phyloP scores from a whole-genome alignment of 78 protist genomes.

The Planoprotostelium fungivorum region DNA sequence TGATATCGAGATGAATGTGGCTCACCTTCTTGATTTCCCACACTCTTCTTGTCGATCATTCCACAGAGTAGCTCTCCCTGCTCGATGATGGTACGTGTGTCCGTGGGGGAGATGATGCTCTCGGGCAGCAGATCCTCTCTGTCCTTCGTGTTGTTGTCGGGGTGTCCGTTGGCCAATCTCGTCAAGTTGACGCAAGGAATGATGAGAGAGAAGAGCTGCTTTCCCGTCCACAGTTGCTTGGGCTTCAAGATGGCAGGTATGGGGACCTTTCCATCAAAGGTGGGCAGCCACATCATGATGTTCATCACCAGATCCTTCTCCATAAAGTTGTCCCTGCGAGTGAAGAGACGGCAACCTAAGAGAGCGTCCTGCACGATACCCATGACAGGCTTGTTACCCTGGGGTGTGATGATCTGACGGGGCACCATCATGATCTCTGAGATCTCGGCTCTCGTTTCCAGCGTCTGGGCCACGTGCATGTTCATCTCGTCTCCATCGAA shows the following conservation, averaged over 20 bases:
- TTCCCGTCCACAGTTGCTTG: slow-evolving; percentile 97
- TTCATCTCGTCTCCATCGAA: slow-evolving; percentile 99
- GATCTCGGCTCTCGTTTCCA: slow-evolving; percentile 92
- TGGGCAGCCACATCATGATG: slow-evolving; percentile 87
- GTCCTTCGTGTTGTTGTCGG: slow-evolving; percentile 32
- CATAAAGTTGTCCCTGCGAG: slow-evolving; percentile 90
- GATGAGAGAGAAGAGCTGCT: slow-evolving; percentile 90
- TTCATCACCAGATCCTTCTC: slow-evolving; percentile 88
- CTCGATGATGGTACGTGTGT: slow-evolving; percentile 87
- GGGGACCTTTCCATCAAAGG: slow-evolving; percentile 92
- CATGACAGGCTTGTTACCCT: slow-evolving; percentile 96
- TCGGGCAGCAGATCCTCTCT: slow-evolving; percentile 26
- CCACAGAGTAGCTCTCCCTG: slow-evolving; percentile 88
- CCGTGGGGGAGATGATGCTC: slow-evolving; percentile 46
- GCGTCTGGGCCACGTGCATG: slow-evolving; percentile 97
- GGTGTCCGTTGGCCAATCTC: slow-evolving; percentile 20
- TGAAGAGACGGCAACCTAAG: slow-evolving; percentile 81
- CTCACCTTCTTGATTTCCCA: slow-evolving; percentile 64
- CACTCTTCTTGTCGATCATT: slow-evolving; percentile 71
- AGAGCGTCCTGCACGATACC: slow-evolving; percentile 99
- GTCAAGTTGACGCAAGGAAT: slow-evolving; percentile 79
- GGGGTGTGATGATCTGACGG: slow-evolving; percentile 96
- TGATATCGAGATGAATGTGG: too few relatives aligned
- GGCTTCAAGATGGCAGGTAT: slow-evolving; percentile 98
- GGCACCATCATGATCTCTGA: slow-evolving; percentile 95